Conservation (phyloP, 306 rosid genomes). For the Cicer yamashitae region DNA sequence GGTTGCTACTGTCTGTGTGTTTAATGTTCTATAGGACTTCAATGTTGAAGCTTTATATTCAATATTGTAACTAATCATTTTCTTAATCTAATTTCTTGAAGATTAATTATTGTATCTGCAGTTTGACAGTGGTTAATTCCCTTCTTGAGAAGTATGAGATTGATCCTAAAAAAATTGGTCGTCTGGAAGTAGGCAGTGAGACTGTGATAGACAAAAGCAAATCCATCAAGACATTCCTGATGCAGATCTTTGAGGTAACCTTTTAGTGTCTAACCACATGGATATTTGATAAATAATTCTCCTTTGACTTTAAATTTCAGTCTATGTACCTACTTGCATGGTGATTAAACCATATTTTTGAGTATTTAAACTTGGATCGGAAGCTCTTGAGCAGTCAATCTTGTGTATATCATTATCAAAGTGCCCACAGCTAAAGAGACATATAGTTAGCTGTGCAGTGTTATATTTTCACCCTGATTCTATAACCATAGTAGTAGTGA, state of each 20-base stretch:
- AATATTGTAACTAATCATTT: not conserved
- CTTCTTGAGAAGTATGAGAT: conserved; percentile 88
- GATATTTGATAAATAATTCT: conserved; percentile 19
- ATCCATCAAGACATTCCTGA: conserved; percentile 95
- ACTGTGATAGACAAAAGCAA: conserved; percentile 99
- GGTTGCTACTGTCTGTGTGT: conserved; percentile 12
- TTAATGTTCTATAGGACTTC: conserved; percentile 14
- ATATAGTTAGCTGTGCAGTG: conserved; percentile 28
- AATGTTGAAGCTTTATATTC: conserved; percentile 29
- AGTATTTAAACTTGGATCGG: conserved; percentile 29
- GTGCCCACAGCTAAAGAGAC: conserved; percentile 27
- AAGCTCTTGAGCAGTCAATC: conserved; percentile 9
- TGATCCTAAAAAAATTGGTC: conserved; percentile 96
- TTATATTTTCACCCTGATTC: conserved; percentile 30
- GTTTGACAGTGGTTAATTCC: conserved; percentile 85
- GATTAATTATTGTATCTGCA: conserved; percentile 57
- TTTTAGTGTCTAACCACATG: conserved; percentile 22
- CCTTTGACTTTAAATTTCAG: conserved; percentile 20
- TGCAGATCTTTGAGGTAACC: conserved; percentile 95
- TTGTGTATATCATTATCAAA: conserved; percentile 4
- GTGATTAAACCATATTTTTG: conserved; percentile 19
- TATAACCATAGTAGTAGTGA: not conserved
- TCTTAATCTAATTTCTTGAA: conserved; percentile 4
- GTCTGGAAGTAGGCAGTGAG: conserved; percentile 98
- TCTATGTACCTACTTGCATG: conserved; percentile 1